These are phyloP conservation scores for Hymenoscyphus albidus DNA, from an alignment of 2,329 filamentous ascomycete species.

Conservation along the genomic window DNA sequence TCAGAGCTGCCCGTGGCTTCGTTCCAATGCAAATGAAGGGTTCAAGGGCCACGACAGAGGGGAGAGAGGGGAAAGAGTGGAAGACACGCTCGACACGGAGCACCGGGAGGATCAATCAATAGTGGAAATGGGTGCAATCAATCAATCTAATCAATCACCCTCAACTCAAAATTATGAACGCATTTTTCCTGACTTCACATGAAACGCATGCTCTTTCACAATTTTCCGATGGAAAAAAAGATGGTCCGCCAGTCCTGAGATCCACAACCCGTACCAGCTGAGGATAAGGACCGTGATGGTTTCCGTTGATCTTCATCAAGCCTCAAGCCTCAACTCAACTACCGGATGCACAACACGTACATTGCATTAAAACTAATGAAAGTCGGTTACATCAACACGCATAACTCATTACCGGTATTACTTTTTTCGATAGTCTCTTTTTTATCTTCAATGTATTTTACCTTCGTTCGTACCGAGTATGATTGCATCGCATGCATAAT, in stretches of 20 bases:
- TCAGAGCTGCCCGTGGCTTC: no score
- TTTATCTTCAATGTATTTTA: no score
- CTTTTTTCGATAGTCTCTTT: no score
- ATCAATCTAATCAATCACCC: neutral
- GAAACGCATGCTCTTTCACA: neutral
- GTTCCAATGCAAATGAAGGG: no score
- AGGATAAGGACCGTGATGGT: conserved; percentile 2
- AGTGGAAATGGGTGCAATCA: neutral
- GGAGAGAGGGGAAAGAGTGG: neutral
- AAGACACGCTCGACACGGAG: neutral
- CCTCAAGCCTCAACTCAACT: neutral
- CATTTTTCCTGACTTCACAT: neutral
- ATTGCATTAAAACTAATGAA: neutral
- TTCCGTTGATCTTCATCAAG: neutral
- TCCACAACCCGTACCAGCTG: neutral
- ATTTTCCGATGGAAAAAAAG: neutral
- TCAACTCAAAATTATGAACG: neutral
- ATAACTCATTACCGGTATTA: no score
- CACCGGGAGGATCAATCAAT: conserved; percentile 3
- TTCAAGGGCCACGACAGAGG: no score
- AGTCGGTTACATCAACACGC: neutral
- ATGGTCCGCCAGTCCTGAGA: neutral
- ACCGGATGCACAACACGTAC: neutral
- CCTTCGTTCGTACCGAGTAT: no score
- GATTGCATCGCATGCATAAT: no score